phyloP scores from a whole-genome alignment of 768 basidiomycete species.

The Tricholoma bakamatsutake region DNA sequence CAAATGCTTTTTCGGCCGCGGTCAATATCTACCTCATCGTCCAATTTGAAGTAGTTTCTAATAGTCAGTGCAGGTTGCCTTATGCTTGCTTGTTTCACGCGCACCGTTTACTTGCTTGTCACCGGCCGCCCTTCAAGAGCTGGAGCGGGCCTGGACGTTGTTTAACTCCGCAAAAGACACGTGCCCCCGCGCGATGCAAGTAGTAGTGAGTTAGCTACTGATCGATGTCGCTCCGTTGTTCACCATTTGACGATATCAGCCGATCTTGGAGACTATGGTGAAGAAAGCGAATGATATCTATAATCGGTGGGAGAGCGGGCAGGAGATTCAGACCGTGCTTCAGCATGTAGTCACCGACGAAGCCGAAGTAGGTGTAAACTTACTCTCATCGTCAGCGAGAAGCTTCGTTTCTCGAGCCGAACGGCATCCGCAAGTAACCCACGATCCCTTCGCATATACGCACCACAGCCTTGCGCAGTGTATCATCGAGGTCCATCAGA shows the following conservation, averaged over 20 bases:
- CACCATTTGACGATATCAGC: slow-evolving; percentile 21
- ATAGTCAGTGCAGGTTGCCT: slow-evolving; percentile 32
- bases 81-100: slow-evolving; percentile 51
- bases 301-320: slow-evolving; percentile 39
- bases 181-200: slow-evolving; percentile 40
- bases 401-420: slow-evolving; percentile 8
- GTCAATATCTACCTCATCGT: slow-evolving; percentile 24
- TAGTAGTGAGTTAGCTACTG: slow-evolving; percentile 31
- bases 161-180: slow-evolving; percentile 40
- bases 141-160: slow-evolving; percentile 41
- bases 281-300: slow-evolving; percentile 46
- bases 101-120: slow-evolving; percentile 63
- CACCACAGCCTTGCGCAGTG: slow-evolving; percentile 41
- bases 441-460: slow-evolving; percentile 34
- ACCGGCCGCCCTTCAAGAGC: slow-evolving; percentile 56
- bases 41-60: background rate
- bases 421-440: slow-evolving; percentile 9
- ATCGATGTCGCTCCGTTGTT: slow-evolving; percentile 1
- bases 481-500: slow-evolving; percentile 41
- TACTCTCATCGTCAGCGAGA: background rate
- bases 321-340: slow-evolving; percentile 38
- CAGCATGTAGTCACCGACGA: slow-evolving; percentile 21
- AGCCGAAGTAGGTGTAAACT: slow-evolving; percentile 1
- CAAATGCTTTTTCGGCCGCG: slow-evolving; percentile 47
- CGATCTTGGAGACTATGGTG: slow-evolving; percentile 44